Evolutionary conservation across 2,329 filamentous ascomycete genomes (phyloP).

Genomic region (Xenosphaeropsis pyriputrescens): DNA sequence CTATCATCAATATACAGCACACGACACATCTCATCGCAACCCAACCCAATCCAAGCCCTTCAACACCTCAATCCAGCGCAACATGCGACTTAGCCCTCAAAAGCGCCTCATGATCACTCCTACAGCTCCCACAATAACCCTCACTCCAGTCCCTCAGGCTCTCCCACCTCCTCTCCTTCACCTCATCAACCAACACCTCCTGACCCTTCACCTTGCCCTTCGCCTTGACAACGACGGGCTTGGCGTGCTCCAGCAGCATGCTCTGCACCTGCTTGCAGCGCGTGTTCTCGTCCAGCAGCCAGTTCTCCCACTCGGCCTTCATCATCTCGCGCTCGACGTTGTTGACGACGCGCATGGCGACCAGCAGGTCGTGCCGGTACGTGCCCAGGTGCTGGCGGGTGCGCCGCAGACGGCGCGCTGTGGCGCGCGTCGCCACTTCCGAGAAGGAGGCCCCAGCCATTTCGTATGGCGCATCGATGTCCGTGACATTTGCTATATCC

Average conservation of each 20-base stretch:
- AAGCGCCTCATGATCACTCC: slow-evolving; percentile 16
- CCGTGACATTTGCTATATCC: slow-evolving; percentile 38
- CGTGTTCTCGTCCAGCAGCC: slow-evolving; percentile 65
- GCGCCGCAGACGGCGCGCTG: slow-evolving; percentile 51
- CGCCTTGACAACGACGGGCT: slow-evolving; percentile 9
- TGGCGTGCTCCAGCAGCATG: slow-evolving; percentile 22
- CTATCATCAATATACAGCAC: too few species aligned
- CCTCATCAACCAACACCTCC: background rate
- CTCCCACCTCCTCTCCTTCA: slow-evolving; percentile 20
- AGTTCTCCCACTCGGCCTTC: slow-evolving; percentile 83
- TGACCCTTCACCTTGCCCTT: slow-evolving; percentile 6
- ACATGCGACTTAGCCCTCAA: background rate
- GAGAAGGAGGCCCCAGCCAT: slow-evolving; percentile 32
- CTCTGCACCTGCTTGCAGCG: slow-evolving; percentile 52
- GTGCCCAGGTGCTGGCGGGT: slow-evolving; percentile 72
- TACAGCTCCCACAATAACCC: slow-evolving; percentile 48
- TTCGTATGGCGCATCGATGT: slow-evolving; percentile 40
- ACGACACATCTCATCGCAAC: too few species aligned
- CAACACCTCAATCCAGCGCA: too few species aligned
- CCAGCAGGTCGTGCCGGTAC: slow-evolving; percentile 80
- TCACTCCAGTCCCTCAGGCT: slow-evolving; percentile 40
- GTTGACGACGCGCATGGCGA: slow-evolving; percentile 83
- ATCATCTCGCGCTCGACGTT: slow-evolving; percentile 77
- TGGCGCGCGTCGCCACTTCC: slow-evolving; percentile 32
- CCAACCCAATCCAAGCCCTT: too few species aligned